A percentile compares a stretch with the other conserved stretches of the same genome.
Evolutionary conservation across 495 filamentous ascomycete genomes (phyloP).

Genomic region (Xylaria nigripes): DNA sequence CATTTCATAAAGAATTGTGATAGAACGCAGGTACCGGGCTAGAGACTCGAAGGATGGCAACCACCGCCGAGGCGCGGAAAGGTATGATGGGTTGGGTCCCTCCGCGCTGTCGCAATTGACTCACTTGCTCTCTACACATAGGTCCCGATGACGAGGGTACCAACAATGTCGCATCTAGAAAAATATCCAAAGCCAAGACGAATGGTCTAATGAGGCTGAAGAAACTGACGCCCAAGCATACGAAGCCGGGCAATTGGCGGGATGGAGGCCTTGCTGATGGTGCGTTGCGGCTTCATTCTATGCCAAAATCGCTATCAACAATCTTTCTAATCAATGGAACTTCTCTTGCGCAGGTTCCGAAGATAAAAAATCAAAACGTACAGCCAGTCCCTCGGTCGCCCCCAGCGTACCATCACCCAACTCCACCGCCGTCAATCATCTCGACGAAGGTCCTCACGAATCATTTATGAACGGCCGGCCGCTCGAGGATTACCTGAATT

Average conservation of each 20-base stretch:
- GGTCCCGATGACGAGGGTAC: slow-evolving; percentile 44
- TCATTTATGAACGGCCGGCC: slow-evolving; percentile 69
- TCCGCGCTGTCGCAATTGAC: not conserved
- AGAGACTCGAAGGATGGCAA: slow-evolving; percentile 3
- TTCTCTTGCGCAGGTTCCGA: slow-evolving; percentile 24
- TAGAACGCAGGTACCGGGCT: not conserved
- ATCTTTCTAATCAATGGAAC: not conserved
- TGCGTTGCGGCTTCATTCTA: slow-evolving; percentile 26
- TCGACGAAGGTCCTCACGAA: slow-evolving; percentile 59
- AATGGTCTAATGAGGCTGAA: slow-evolving; percentile 60
- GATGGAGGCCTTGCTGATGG: slow-evolving; percentile 47
- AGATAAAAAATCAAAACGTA: slow-evolving; percentile 39
- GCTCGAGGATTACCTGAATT: slow-evolving; percentile 57
- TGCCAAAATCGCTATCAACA: not conserved
- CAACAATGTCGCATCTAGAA: slow-evolving; percentile 56
- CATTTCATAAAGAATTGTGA: not conserved
- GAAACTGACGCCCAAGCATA: slow-evolving; percentile 51
- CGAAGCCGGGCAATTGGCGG: slow-evolving; percentile 49
- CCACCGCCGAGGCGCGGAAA: slow-evolving; percentile 11
- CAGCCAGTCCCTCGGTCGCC: slow-evolving; percentile 37
- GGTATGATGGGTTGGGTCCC: not conserved
- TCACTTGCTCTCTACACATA: not conserved
- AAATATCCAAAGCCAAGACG: slow-evolving; percentile 43
- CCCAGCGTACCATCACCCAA: slow-evolving; percentile 34
- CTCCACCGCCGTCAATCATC: slow-evolving; percentile 60